Base-by-base conservation (phyloP, 345 rosid species). In the Salix suchowensis region DNA sequence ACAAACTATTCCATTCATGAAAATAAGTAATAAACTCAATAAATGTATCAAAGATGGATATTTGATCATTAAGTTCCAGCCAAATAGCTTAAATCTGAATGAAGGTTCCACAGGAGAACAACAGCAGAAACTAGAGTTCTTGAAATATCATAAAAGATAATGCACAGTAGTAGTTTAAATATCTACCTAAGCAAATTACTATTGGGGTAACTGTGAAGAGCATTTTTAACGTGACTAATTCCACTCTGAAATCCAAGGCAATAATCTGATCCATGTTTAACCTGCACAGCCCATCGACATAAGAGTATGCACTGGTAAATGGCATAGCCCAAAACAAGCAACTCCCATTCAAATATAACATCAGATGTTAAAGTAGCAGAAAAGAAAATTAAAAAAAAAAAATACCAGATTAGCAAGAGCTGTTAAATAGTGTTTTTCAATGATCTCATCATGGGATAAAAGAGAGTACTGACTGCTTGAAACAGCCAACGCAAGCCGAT, bases 401-500 rank as follows among this genome's bases (percentile, higher is more conserved):
- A 81, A 85, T 84, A 93, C 99, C 85, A 96, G 81, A 80, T 93
- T 92, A 77, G 85, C 79, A 65, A 93, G 90, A 75, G 97, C 90
- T 73, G 89, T 90, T 79, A 96, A 81, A 79, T 84, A 89, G 85
- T 96, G 94, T 90, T 89, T 91, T 75, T 83, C 89, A 64, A 82
- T 84, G 54, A 85, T 86, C 48, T 89, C 92, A 75, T 87, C 92
- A 30, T 81, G 86, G 74, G 91, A 87, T 55, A 81, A 75, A 81
- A 86, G 82, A 77, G 78, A 85, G 78, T 68, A 55, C 8, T 88
- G 88, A 79, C 88, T 86, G 72, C 79, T 84, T 21, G 91, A 89
- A 84, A 92, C 90, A 82, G 87, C 77, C 4, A 87, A 83, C 70
- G 86, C 86, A 64, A 96, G 94, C 76, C 82, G 88, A 80, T 86